phyloP scores from a whole-genome alignment of 2,329 filamentous ascomycete species.

The Xylaria digitata region DNA sequence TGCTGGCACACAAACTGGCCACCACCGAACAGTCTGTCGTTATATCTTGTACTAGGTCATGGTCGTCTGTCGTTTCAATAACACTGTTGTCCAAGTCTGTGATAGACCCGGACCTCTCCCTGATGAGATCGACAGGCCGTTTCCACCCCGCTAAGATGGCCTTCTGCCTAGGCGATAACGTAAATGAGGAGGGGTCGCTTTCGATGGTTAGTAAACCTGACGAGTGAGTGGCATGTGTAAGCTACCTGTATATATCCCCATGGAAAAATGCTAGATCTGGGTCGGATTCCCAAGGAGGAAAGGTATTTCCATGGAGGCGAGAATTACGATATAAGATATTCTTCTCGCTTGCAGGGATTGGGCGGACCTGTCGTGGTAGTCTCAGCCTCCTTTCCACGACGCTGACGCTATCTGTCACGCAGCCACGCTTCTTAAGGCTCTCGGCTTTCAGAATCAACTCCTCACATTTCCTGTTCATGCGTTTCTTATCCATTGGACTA shows the following conservation, averaged over 20 bases:
- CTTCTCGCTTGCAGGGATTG: constrained; percentile 76
- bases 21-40: constrained; percentile 98
- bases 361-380: constrained; percentile 62
- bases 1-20: constrained; percentile 88
- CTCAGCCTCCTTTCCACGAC: constrained; percentile 45
- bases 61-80: constrained; percentile 60
- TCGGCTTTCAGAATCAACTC: constrained; percentile 79
- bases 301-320: constrained; percentile 82
- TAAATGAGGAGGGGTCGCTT: constrained; percentile 76
- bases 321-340: constrained; percentile 82
- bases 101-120: constrained; percentile 45
- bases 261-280: constrained; percentile 73
- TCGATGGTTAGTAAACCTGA: constrained; percentile 42
- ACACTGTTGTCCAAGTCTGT: constrained; percentile 26
- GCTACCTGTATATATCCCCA: constrained; percentile 72
- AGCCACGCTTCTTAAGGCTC: constrained; percentile 69
- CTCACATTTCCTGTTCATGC: constrained; percentile 75
- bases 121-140: constrained; percentile 76
- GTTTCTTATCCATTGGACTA: constrained; percentile 70
- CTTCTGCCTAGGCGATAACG: constrained; percentile 78
- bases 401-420: constrained; percentile 39
- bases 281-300: constrained; percentile 82
- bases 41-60: constrained; percentile 93
- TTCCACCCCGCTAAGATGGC: constrained; percentile 87
- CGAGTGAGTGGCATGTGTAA: constrained; percentile 32